phyloP scores from a whole-genome alignment of 2,329 filamentous ascomycete species.

The Ascochyta viciae-villosae region DNA sequence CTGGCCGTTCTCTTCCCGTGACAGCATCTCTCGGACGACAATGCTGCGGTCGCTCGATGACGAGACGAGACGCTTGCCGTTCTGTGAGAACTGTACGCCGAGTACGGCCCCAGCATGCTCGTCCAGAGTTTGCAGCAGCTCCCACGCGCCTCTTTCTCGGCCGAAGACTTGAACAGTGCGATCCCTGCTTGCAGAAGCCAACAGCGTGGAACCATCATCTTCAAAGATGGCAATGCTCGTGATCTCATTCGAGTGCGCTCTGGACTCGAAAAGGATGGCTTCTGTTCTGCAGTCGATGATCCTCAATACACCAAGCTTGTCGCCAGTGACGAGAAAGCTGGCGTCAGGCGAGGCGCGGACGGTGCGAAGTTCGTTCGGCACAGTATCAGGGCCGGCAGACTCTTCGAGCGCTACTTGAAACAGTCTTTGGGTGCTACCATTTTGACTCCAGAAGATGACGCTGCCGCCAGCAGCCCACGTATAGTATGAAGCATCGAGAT shows the following conservation, averaged over 20 bases:
- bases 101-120: slow-evolving; percentile 90
- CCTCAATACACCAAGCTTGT: slow-evolving; percentile 82
- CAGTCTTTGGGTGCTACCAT: slow-evolving; percentile 71
- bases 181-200: slow-evolving; percentile 81
- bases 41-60: slow-evolving; percentile 85
- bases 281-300: slow-evolving; percentile 70
- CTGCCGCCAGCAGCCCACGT: slow-evolving; percentile 87
- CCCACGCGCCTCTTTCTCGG: slow-evolving; percentile 64
- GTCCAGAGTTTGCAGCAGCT: slow-evolving; percentile 86
- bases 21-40: slow-evolving; percentile 79
- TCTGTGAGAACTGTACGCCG: slow-evolving; percentile 75
- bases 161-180: slow-evolving; percentile 92
- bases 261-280: slow-evolving; percentile 71
- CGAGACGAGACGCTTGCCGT: slow-evolving; percentile 77
- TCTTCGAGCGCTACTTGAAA: slow-evolving; percentile 75
- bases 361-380: slow-evolving; percentile 65
- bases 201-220: slow-evolving; percentile 67
- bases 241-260: slow-evolving; percentile 86
- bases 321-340: slow-evolving; percentile 78
- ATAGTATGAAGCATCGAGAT: slow-evolving; percentile 74
- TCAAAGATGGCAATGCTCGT: slow-evolving; percentile 80
- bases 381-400: slow-evolving; percentile 52
- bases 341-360: slow-evolving; percentile 67
- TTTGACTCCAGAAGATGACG: slow-evolving; percentile 80
- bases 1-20: slow-evolving; percentile 65